Evolutionary conservation across 148 eudicot genomes (phyloP), one percentile per base, ranked within the genome.

Genomic region (Diospyros kaki): DNA sequence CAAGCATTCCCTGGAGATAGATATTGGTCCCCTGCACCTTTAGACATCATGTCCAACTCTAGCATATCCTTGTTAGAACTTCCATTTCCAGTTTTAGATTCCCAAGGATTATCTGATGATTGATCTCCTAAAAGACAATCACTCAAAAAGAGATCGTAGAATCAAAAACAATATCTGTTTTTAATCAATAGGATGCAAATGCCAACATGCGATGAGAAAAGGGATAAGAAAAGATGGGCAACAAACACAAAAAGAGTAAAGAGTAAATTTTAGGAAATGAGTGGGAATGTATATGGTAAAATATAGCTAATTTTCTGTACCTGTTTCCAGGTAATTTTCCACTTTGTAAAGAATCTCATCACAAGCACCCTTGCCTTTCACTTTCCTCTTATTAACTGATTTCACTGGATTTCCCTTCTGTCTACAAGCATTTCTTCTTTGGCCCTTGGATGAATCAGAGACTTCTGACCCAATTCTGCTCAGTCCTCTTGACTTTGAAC

Each of bases 1-100:
- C 99, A 95, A 41, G 99, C 99, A 77, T 78, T 82, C 68, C 86
- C 85, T 3, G 85, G 86, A 9, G 81, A 80, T 68, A 72, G 48
- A 64, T 46, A 79, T 73, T 80, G 88, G 55, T 81, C 66, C 51
- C 50, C 78, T 44, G 17, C 75, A 58, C 65, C 90, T 69, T 68
- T 76, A 45, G 83, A 76, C 45, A 66, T 59, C 66, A 66, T 72
- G 46, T 73, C 76, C 70, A 69, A 43, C 81, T 76, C 70, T 3
- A 80, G 64, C 59, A 74, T 39, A 18, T 74, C 78, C 42, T 77
- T 82, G 44, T 60, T 77, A 54, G 43, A 44, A 72, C 76, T 78
- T 79, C 73, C 79, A 62, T 71, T 77, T 39, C 72, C 76, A 69
- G 38, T 53, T 74, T 72, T 72, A 66, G 59, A 45, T 67, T 72